Base-by-base conservation (phyloP, 495 filamentous ascomycete genomes). In the Annulohypoxylon nitens region DNA sequence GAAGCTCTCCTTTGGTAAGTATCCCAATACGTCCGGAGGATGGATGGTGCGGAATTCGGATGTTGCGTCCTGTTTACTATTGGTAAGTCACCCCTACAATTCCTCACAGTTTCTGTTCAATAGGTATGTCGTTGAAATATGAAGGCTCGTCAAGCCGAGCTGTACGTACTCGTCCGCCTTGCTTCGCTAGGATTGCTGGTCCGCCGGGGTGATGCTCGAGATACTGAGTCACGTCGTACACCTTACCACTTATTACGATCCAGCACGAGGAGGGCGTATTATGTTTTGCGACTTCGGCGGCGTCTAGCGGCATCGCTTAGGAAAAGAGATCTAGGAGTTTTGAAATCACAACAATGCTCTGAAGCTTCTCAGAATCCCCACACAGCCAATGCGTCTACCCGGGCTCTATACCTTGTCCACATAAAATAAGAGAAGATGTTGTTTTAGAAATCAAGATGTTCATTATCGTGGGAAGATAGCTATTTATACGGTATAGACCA, bases 161-260 rank as follows among this genome's bases (percentile, higher is more conserved):
- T 39, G n/a, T 16, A 60, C 76, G 39, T 69, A 77, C 76, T 43
- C 51, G 57, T 71, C 91, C 91, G 18, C 90, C 89, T 67, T 90
- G 86, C 76, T 89, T 90, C 33, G 90, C 80, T 50, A 93, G 87
- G 48, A 92, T 88, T 26, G 91, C 87, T 26, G 84, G 83, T 57
- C 91, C 91, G 61, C 91, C 90, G 14, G 90, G 90, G 73, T 93
- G 91, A 71, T 89, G 88, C 79, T 89, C 85, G 47, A 92, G 80
- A 73, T 93, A 92, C 51, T 89, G 87, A 2, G 90, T 90, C 64
- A 92, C 89, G 74, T 93, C 91, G 80, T 93, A 93, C 67, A 89
- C 90, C 71, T 89, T 90, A 69, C 89, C 87, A 81, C 92, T 87
- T 37, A 93, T 83, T 54, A 93, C 92, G 30, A 90, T 83, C 89